Base-by-base conservation (phyloP, 805 yeast genomes). In the Hanseniaspora valbyensis region DNA sequence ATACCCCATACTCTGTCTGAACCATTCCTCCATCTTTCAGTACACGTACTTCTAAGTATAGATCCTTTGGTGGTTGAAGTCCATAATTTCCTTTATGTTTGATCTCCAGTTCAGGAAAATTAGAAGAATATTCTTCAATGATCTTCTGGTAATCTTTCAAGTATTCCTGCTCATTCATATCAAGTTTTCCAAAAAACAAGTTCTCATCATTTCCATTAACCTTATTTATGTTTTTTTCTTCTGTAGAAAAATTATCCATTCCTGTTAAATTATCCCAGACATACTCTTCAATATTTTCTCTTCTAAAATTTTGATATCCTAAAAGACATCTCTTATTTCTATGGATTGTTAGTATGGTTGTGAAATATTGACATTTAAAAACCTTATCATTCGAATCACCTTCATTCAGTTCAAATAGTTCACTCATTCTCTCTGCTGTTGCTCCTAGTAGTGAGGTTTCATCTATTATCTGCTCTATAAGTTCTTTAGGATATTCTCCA, bases 1-100 rank as follows among this genome's bases (percentile, higher is more conserved):
- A 88, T 3, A 87, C 95, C 21, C 96, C 98, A 59, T 90, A 90
- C 63, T 90, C 98, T 0, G 98, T 92, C 61, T 89, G 96, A 32
- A 90, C 87, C 61, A 92, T 97, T 1, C 98, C 98, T 0, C 95
- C 96, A 59, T 90, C 95, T 62, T 83, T 83, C 46, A 90, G 66
- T 7, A 90, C 97, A 52, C 98, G 70, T 4, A 92, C 97, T 60
- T 90, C 98, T 9, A 90, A 84, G 58, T 90, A 92, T 26, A 92
- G 83, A 57, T 87, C 94, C 33, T 75, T 76, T 1, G 98, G 97
- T 0, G 98, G 98, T 21, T 76, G 84, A 56, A 92, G 61, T n/a
- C 85, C 78, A 16, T 40, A 33, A 6, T 29, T 9, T 8, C 51
- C 51, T 26, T 48, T 48, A 0, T 96, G 97, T 26, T 90, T 77